Evolutionary conservation across 768 basidiomycete species (phyloP), one percentile per base, ranked within the genome.

Genomic region (Boletus vermiculosoides): DNA sequence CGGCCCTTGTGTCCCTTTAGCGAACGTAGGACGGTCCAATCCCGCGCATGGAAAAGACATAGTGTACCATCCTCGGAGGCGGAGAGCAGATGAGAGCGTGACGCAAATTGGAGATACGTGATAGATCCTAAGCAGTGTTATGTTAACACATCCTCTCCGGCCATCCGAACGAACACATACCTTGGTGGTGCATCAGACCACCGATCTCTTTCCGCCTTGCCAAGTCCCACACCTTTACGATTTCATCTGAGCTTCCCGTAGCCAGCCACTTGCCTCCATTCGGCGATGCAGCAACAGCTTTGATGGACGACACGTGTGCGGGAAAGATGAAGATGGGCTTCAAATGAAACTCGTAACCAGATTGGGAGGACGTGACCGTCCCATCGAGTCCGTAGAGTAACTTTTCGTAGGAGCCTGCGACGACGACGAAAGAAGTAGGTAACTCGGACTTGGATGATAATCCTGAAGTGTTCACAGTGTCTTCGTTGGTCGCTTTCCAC

Each of bases 371-470:
- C 18, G 74, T 72, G 45, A 83, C 74, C 0, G 82, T 77, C 36
- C 88, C 92, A 56, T 92, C 82, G 18, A 97, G 77, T 13, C 95
- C 95, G 63, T 97, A 98, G 18, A 99, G 80, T 16, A 98, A 78
- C 66, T 95, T 97, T 77, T 99, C 97, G 72, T 98, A 99, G 18
- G 95, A 92, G 0, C 97, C 97, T 1, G 88, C 91, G 25, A 98
- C 78, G 60, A 98, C 73, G 72, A 92, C 88, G 80, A 97, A 98
- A 3, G 85, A 83, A 0, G 75, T 70, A 0, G 88, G 83, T 12
- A 83, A 74, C 1, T 36, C 44, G 10, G 60, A 31, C 53, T 57
- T 30, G 39, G 66, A 23, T 0, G 64, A 44, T 5, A 33, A 23
- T 34, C 60, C 52, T 48, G 34, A n/a, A 30, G 45, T 33, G 20